phyloP scores from a whole-genome alignment of 2,329 filamentous ascomycete species.

The Cryoendolithus antarcticus region DNA sequence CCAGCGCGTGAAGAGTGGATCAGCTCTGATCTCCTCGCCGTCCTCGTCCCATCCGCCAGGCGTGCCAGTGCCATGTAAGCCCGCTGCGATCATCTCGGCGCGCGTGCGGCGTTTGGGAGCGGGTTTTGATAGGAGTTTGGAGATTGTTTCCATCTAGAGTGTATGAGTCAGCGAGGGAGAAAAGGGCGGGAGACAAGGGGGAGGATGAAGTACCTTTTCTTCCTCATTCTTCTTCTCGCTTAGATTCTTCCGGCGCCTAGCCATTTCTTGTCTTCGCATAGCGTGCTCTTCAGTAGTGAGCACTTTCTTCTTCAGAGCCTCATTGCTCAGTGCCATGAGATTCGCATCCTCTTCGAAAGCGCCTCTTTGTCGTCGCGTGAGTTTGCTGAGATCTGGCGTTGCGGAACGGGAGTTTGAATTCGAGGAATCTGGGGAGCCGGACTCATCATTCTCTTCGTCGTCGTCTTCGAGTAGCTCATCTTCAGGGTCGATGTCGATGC shows the following conservation, averaged over 20 bases:
- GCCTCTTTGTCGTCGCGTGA: constrained; percentile 57
- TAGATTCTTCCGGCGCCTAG: constrained; percentile 58
- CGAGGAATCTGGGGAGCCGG: constrained; percentile 16
- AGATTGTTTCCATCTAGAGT: constrained; percentile 75
- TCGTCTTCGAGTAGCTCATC: constrained; percentile 30
- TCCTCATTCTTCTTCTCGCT: constrained; percentile 69
- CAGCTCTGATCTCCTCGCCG: constrained; percentile 22
- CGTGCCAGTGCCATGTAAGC: constrained; percentile 33
- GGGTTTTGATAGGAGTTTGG: constrained; percentile 78
- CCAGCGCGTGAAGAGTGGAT: constrained; percentile 57
- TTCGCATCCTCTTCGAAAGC: constrained; percentile 35
- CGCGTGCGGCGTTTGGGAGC: constrained; percentile 52
- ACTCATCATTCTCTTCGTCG: constrained; percentile 34
- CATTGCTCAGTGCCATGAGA: constrained; percentile 45
- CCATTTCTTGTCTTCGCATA: constrained; percentile 64
- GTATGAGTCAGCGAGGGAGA: too few relatives aligned
- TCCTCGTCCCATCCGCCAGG: constrained; percentile 33
- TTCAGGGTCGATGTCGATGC: constrained; percentile 29
- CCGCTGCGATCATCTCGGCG: constrained; percentile 34
- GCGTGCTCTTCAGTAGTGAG: constrained; percentile 61
- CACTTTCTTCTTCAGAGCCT: constrained; percentile 61
- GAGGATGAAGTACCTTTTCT: constrained; percentile 47
- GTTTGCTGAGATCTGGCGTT: constrained; percentile 51
- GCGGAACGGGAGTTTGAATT: constrained; percentile 34
- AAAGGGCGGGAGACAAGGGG: background rate